Conservation (phyloP, 768 basidiomycete species). For the Lyophyllum shimeji region DNA sequence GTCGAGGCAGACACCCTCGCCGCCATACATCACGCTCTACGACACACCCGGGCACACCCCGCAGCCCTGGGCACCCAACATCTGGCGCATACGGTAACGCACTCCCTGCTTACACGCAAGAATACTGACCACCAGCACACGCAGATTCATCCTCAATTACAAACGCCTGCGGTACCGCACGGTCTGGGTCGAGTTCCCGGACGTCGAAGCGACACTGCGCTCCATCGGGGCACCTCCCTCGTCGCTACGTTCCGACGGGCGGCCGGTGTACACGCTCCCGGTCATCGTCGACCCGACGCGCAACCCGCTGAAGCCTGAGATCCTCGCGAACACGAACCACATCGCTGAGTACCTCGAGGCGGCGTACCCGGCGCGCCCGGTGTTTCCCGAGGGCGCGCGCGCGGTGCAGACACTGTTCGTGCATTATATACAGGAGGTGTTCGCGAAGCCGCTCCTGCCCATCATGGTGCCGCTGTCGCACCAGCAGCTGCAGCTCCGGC, state of each 20-base stretch:
- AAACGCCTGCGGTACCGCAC: conserved; percentile 73
- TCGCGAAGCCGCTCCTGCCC: conserved; percentile 63
- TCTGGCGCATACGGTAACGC: conserved; percentile 65
- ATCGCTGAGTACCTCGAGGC: conserved; percentile 76
- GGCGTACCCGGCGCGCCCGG: conserved; percentile 64
- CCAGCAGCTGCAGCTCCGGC: conserved; percentile 52
- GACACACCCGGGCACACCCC: conserved; percentile 60
- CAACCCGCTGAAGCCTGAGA: conserved; percentile 42
- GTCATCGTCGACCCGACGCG: conserved; percentile 62
- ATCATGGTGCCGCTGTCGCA: conserved; percentile 73
- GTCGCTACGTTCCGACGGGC: conserved; percentile 51
- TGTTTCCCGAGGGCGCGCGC: conserved; percentile 69
- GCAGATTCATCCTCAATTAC: conserved; percentile 75
- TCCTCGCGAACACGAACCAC: conserved; percentile 56
- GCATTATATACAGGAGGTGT: conserved; percentile 65
- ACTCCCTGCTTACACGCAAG: no score
- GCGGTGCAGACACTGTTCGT: conserved; percentile 71
- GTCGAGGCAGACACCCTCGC: conserved; percentile 19
- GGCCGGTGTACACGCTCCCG: conserved; percentile 67
- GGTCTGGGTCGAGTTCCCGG: conserved; percentile 67
- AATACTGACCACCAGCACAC: no score
- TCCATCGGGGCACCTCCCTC: conserved; percentile 61
- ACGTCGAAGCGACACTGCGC: conserved; percentile 61
- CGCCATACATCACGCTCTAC: conserved; percentile 61
- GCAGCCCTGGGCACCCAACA: conserved; percentile 76